phyloP scores from a whole-genome alignment of 1,284 basidiomycete species.

The Fomes fomentarius region DNA sequence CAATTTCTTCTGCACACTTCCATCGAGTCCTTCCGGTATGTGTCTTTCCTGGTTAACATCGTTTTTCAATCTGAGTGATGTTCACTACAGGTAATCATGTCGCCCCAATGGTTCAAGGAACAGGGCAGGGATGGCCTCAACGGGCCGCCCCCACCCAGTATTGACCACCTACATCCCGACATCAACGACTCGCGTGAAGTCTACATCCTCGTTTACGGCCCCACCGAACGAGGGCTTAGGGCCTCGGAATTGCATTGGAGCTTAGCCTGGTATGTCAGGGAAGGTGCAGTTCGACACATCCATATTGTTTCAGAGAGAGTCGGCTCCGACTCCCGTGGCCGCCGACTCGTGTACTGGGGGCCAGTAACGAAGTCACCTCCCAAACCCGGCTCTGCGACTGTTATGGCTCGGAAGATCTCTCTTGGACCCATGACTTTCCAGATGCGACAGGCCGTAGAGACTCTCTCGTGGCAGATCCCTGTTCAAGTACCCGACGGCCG shows the following conservation, averaged over 20 bases:
- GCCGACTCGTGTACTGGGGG: constrained; percentile 1
- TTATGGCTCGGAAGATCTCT: neutral
- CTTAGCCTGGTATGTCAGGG: neutral
- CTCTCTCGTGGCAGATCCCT: neutral
- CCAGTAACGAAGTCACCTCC: neutral
- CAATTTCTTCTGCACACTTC: no score
- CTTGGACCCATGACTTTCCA: neutral
- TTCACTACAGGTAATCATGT: no score
- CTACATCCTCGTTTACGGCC: neutral
- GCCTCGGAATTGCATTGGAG: neutral
- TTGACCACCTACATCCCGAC: no score
- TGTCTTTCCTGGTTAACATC: no score
- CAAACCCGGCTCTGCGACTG: neutral
- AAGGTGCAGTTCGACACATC: neutral
- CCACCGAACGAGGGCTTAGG: neutral
- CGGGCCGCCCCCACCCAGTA: no score
- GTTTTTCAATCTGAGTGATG: no score
- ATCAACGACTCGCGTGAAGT: neutral
- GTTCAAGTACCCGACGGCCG: neutral
- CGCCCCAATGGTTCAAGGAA: no score
- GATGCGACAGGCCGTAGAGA: neutral
- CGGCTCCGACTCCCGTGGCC: neutral
- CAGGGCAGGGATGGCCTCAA: no score
- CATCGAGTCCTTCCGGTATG: no score
- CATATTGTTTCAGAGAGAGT: constrained; percentile 2